phyloP scores from a whole-genome alignment of 345 rosid species.

The Eutrema yunnanense region DNA sequence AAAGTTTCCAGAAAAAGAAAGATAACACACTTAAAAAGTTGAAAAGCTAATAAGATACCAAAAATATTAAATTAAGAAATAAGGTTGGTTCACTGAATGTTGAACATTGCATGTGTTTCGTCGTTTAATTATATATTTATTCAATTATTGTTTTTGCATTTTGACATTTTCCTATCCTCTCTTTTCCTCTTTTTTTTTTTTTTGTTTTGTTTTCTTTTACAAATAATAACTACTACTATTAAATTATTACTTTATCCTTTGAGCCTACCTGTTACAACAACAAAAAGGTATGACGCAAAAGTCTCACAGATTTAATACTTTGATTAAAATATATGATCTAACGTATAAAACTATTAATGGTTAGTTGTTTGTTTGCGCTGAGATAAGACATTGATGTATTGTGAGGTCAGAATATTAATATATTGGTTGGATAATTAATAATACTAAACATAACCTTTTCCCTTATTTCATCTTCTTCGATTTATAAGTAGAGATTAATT shows the following conservation, averaged over 20 bases:
- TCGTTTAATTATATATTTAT: background rate
- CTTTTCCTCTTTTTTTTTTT: background rate
- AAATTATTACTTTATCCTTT: background rate
- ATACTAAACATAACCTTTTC: background rate
- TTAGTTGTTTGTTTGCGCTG: slow-evolving; percentile 1
- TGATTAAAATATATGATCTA: background rate
- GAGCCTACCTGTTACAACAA: slow-evolving; percentile 23
- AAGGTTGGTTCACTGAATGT: slow-evolving; percentile 23
- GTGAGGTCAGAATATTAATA: background rate
- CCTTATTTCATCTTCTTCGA: background rate
- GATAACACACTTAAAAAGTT: slow-evolving; percentile 11
- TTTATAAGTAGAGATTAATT: background rate
- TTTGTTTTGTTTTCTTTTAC: background rate
- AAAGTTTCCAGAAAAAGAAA: slow-evolving; percentile 24
- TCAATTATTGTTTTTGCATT: slow-evolving; percentile 16
- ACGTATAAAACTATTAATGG: background rate
- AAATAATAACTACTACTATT: background rate
- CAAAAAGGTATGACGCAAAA: slow-evolving; percentile 24
- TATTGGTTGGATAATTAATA: background rate
- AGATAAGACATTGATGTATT: background rate
- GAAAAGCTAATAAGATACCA: slow-evolving; percentile 9
- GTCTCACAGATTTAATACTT: background rate
- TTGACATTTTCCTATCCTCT: slow-evolving; percentile 1
- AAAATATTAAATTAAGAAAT: background rate
- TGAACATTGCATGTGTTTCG: slow-evolving; percentile 29